A percentile compares a stretch with the other conserved stretches of the same genome.
Evolutionary conservation across 2,329 filamentous ascomycete species (phyloP).

Genomic region (Dactylonectria macrodidyma): DNA sequence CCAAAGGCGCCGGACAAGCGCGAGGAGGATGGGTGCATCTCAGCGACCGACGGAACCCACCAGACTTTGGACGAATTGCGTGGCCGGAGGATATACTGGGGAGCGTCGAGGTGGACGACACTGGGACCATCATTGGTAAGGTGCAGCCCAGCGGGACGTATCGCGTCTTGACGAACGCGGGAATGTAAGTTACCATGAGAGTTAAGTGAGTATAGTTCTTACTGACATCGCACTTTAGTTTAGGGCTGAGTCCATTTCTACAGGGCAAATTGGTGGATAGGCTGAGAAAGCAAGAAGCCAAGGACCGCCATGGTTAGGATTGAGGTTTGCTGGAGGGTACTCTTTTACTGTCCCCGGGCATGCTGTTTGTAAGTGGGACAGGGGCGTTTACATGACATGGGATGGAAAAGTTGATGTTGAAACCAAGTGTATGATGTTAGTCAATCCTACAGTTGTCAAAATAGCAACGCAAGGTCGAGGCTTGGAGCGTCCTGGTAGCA

Average conservation of each 20-base stretch:
- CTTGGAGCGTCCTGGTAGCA: neutral
- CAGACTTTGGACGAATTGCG: slow-evolving; percentile 77
- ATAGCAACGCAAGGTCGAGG: neutral
- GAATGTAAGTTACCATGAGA: slow-evolving; percentile 69
- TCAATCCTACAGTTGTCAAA: neutral
- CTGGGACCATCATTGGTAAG: slow-evolving; percentile 70
- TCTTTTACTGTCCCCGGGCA: neutral
- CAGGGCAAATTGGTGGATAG: slow-evolving; percentile 68
- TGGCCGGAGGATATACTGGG: slow-evolving; percentile 80
- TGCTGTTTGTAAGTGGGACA: slow-evolving; percentile 7
- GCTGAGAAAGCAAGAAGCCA: slow-evolving; percentile 66
- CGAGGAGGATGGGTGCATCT: slow-evolving; percentile 76
- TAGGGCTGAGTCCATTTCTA: slow-evolving; percentile 61
- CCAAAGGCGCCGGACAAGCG: slow-evolving; percentile 73
- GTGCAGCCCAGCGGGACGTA: slow-evolving; percentile 75
- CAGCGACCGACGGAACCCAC: slow-evolving; percentile 74
- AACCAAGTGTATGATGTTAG: slow-evolving; percentile 5
- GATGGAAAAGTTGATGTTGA: neutral
- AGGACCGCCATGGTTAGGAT: slow-evolving; percentile 50
- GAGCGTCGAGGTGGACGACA: slow-evolving; percentile 74
- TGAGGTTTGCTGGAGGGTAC: slow-evolving; percentile 33
- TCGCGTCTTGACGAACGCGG: slow-evolving; percentile 75
- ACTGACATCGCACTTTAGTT: slow-evolving; percentile 44
- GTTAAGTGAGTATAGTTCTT: neutral
- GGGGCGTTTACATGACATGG: neutral